Conservation (phyloP, 805 yeast species). For the Candida andamanensis region DNA sequence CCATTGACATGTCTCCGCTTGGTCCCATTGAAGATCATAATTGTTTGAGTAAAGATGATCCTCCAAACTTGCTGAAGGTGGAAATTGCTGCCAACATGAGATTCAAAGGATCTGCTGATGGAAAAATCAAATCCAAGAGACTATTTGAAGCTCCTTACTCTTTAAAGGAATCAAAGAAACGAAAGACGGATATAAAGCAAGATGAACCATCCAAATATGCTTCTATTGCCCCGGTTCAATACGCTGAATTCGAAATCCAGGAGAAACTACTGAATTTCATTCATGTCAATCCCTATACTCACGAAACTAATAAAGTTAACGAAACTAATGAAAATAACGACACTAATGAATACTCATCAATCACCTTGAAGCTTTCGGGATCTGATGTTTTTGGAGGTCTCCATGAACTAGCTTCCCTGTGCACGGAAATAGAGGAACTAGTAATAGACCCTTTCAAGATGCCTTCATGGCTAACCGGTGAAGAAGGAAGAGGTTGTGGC, state of each 20-base stretch:
- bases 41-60: constrained; percentile 16
- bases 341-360: constrained; percentile 15
- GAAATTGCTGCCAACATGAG: constrained; percentile 46
- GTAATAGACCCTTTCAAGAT: constrained; percentile 48
- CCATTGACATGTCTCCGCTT: constrained; percentile 62
- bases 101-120: constrained; percentile 54
- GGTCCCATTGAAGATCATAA: constrained; percentile 40
- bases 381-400: constrained; percentile 74
- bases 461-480: constrained; percentile 80
- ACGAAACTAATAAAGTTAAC: neutral
- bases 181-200: constrained; percentile 4
- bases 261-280: constrained; percentile 16
- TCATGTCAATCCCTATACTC: no score
- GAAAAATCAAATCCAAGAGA: constrained; percentile 19
- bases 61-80: constrained; percentile 10
- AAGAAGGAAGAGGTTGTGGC: constrained; percentile 55
- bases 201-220: constrained; percentile 33
- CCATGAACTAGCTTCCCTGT: constrained; percentile 52
- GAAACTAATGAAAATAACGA: constrained; percentile 1
- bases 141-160: constrained; percentile 34
- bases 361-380: constrained; percentile 48
- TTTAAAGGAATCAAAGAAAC: constrained; percentile 5
- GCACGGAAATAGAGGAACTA: constrained; percentile 24
- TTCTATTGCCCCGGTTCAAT: constrained; percentile 57
- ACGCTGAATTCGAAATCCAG: constrained; percentile 40